Percentiles rank a stretch among this genome's conserved stretches.
These are phyloP conservation scores for Podaxis sp. DNA, from an alignment of 768 basidiomycete species.

Conservation along the genomic window DNA sequence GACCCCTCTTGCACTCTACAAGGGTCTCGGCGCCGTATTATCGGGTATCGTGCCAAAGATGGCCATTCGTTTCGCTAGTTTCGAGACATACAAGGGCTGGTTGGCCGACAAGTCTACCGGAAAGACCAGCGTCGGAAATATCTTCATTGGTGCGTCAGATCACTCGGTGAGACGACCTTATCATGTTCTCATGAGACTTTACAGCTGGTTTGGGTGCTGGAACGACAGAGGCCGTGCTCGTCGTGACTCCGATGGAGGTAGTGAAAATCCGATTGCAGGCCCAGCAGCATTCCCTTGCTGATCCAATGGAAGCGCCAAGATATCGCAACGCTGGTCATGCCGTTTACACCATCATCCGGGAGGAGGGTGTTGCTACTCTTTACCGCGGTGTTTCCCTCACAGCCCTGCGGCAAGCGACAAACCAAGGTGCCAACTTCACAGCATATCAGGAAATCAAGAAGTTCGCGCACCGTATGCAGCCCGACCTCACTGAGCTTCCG, in stretches of 20 bases:
- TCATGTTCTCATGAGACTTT: conserved; percentile 1
- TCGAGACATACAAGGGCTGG: conserved; percentile 90
- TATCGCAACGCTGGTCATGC: conserved; percentile 98
- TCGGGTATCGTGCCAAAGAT: conserved; percentile 99
- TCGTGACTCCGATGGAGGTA: conserved; percentile 99
- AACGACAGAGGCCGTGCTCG: conserved; percentile 89
- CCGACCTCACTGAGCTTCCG: conserved; percentile 76
- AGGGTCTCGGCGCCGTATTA: conserved; percentile 94
- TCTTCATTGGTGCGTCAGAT: conserved; percentile 75
- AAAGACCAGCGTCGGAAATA: conserved; percentile 72
- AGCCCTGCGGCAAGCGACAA: conserved; percentile 94
- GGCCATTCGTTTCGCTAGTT: conserved; percentile 98
- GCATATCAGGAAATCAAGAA: conserved; percentile 97
- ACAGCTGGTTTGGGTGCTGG: conserved; percentile 93
- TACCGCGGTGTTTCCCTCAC: conserved; percentile 95
- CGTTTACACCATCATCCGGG: conserved; percentile 89
- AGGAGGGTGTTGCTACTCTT: conserved; percentile 82
- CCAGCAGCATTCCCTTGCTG: conserved; percentile 94
- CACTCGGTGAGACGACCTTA: not conserved
- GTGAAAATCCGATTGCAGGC: conserved; percentile 98
- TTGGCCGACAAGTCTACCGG: conserved; percentile 77
- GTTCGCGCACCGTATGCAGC: conserved; percentile 74
- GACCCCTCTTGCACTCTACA: conserved; percentile 95
- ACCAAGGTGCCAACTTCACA: conserved; percentile 98
- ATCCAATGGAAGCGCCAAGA: conserved; percentile 89